Base-by-base conservation (phyloP, 805 yeast genomes). In the Yamadazyma kitorensis region DNA sequence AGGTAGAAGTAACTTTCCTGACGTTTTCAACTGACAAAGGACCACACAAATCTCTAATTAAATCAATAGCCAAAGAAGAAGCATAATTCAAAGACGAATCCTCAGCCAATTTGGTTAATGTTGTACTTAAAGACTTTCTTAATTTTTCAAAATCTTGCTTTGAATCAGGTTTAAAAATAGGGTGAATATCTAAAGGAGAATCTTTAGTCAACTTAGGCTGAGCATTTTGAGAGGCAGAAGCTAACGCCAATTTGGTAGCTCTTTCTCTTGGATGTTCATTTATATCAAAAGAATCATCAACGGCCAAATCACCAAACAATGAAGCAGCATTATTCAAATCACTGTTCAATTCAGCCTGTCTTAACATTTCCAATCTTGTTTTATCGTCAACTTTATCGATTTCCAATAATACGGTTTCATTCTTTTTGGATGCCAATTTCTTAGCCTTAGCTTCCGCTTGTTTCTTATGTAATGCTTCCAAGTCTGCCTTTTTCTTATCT, bases 241-340 rank as follows among this genome's bases (percentile, higher is more conserved):
- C 57, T 5, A 64, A 64, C 16, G 52, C 55, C 12, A 69, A 68
- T 18, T 53, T 50, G 21, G 76, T 77, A 8, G 55, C 55, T 40
- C 56, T 48, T 38, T 76, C 79, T 40, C 77, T 62, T 28, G 80
- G 80, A 47, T 75, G 80, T 22, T 66, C 80, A 36, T 57, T 60
- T 35, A 59, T 37, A 40, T 68, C 69, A 33, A 59, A 55, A 17
- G 27, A 36, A 14, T 48, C 48, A 18, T 36, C 47, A 34, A 74
- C 72, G 26, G 76, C 75, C 46, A 70, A 68, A 11, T 86, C 87
- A 20, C 88, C 95, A 55, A 91, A 87, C 49, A 91, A 69, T 49
- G 86, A 95, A 6, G 95, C 91, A 19, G 98, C 98, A 55, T 86
- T 86, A 60, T 86, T 86, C 59, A 91, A 70, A 64, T 91, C 98